These are phyloP conservation scores for Lotus japonicus DNA, from an alignment of 306 rosid species.

Conservation along the genomic window DNA sequence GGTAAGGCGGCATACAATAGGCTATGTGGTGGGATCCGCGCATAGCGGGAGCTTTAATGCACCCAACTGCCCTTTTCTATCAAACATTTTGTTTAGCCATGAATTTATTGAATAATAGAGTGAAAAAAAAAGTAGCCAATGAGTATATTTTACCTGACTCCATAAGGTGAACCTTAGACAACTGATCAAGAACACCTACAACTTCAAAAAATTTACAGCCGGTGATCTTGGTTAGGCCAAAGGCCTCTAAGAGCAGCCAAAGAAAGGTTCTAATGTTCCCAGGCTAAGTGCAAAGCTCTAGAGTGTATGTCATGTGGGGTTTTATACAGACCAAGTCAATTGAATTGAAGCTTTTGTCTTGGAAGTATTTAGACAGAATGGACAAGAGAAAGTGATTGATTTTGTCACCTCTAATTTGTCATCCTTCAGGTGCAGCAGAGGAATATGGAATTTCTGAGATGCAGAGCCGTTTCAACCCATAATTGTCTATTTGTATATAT, in stretches of 20 bases:
- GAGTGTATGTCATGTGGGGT: neutral
- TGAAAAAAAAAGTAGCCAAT: neutral
- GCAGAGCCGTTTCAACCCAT: neutral
- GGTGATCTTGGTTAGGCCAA: neutral
- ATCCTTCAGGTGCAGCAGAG: neutral
- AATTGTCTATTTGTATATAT: constrained; percentile 21
- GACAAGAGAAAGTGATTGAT: constrained; percentile 25
- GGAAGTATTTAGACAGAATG: neutral
- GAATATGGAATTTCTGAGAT: neutral
- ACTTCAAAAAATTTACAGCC: neutral
- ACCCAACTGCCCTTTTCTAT: no score
- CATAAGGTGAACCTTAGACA: constrained; percentile 12
- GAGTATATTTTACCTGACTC: constrained; percentile 26
- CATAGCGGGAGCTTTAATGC: no score
- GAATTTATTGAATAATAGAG: neutral
- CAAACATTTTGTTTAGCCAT: neutral
- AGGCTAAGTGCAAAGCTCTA: constrained; percentile 20
- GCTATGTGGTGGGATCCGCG: no score
- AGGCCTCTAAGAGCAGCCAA: constrained; percentile 8
- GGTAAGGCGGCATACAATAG: no score
- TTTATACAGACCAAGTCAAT: constrained; percentile 11
- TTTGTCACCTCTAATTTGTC: constrained; percentile 28
- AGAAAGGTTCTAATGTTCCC: neutral
- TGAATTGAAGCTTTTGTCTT: neutral
- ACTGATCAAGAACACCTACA: neutral